Evolutionary conservation across 768 basidiomycete species (phyloP).

Genomic region (Collybiopsis luxurians): DNA sequence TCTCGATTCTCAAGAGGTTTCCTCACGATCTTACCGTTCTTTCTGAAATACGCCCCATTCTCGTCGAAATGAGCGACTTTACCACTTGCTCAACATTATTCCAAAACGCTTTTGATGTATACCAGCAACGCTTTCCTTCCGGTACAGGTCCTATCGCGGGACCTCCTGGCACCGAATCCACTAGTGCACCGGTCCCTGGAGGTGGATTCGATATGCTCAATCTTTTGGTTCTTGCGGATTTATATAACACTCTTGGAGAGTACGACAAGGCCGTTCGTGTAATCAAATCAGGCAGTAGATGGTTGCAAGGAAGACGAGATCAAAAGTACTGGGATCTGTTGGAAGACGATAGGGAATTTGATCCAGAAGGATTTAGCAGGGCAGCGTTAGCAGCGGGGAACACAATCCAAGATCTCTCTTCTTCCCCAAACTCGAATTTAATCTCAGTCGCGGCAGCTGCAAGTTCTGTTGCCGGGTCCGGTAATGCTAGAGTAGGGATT

Average conservation of each 20-base stretch:
- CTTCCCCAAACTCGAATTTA: not conserved
- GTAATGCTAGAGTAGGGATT: conserved; percentile 22
- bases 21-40: conserved; percentile 82
- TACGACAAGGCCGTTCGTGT: conserved; percentile 65
- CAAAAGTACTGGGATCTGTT: conserved; percentile 79
- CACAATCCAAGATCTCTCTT: conserved; percentile 11
- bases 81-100: conserved; percentile 63
- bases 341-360: conserved; percentile 90
- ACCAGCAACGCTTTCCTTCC: conserved; percentile 48
- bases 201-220: conserved; percentile 64
- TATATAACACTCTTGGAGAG: conserved; percentile 70
- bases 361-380: conserved; percentile 24
- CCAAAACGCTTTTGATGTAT: conserved; percentile 71
- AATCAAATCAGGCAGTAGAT: conserved; percentile 76
- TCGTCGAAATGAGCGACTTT: conserved; percentile 72
- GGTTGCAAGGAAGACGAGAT: conserved; percentile 82
- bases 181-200: conserved; percentile 30
- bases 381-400: conserved; percentile 9
- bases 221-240: conserved; percentile 81
- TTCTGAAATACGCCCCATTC: conserved; percentile 71
- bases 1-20: conserved; percentile 68
- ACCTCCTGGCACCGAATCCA: conserved; percentile 9
- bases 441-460: not conserved
- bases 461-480: not conserved
- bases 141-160: conserved; percentile 30